A percentile compares a stretch with the other conserved stretches of the same genome.
phyloP scores from a whole-genome alignment of 1,284 basidiomycete species.

The Apiotrichum akiyoshidainum region DNA sequence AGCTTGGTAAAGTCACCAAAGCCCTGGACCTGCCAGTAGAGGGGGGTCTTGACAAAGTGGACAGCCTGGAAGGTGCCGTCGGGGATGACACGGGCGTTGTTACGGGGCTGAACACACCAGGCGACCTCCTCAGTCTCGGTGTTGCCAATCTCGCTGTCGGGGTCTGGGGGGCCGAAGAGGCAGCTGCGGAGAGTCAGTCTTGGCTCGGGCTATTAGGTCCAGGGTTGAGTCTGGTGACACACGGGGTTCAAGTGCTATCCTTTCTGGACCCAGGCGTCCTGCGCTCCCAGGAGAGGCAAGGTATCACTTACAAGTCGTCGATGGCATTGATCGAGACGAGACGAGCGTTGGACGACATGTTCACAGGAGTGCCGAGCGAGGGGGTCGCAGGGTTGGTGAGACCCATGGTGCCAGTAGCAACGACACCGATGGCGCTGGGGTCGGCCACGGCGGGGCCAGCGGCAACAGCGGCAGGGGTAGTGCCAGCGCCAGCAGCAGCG shows the following conservation, averaged over 20 bases:
- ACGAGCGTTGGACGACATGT: slow-evolving; percentile 48
- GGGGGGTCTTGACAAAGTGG: slow-evolving; percentile 55
- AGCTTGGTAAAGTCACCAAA: slow-evolving; percentile 53
- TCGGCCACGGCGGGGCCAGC: too few species aligned
- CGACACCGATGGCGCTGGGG: slow-evolving; percentile 14
- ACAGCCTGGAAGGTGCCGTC: slow-evolving; percentile 53
- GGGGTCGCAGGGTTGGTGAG: slow-evolving; percentile 42
- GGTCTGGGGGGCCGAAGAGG: slow-evolving; percentile 55
- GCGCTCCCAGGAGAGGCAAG: neutral
- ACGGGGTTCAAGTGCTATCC: too few species aligned
- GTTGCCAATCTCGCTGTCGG: slow-evolving; percentile 53
- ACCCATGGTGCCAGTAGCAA: slow-evolving; percentile 47
- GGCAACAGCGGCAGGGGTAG: too few species aligned
- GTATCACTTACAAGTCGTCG: slow-evolving; percentile 42
- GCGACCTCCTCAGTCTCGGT: slow-evolving; percentile 57
- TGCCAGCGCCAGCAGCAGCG: too few species aligned
- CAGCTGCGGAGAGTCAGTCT: slow-evolving; percentile 31
- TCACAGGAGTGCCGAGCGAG: slow-evolving; percentile 43
- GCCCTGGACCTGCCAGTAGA: slow-evolving; percentile 55
- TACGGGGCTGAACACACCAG: slow-evolving; percentile 58
- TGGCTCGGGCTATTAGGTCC: too few species aligned
- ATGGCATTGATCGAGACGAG: slow-evolving; percentile 49
- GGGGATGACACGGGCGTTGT: slow-evolving; percentile 56
- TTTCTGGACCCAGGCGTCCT: too few species aligned
- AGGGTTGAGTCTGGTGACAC: too few species aligned